These are phyloP conservation scores for Kentomonas sorsogonicus DNA, from an alignment of 208 protist genomes.

Conservation along the genomic window DNA sequence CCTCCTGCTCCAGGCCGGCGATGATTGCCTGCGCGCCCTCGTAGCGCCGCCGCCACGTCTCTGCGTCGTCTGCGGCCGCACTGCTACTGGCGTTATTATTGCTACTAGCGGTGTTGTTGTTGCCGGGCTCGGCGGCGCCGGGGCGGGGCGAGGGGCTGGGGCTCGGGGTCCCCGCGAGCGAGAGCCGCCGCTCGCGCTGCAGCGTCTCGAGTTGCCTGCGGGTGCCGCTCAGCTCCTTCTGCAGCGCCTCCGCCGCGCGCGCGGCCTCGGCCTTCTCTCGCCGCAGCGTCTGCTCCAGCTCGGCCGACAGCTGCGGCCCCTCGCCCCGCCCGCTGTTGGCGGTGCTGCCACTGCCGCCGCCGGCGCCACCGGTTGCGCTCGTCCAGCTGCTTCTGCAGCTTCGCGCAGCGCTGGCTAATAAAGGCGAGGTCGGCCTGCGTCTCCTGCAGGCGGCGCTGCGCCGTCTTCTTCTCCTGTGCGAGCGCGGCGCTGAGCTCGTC, in stretches of 20 bases:
- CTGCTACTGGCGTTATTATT: not conserved
- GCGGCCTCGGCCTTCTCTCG: not conserved
- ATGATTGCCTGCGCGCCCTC: conserved; percentile 7
- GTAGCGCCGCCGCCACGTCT: conserved; percentile 1
- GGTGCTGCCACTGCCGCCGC: not conserved
- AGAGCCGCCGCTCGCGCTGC: too few relatives aligned
- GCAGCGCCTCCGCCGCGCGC: too few relatives aligned
- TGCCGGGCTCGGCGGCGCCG: conserved; percentile 2
- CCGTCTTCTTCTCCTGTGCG: conserved; percentile 23
- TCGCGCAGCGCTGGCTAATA: conserved; percentile 17
- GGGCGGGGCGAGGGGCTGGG: too few relatives aligned
- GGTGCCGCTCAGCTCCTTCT: too few relatives aligned
- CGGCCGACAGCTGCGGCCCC: not conserved
- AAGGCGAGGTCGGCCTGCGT: conserved; percentile 31
- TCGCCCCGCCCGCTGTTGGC: not conserved
- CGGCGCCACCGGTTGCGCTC: not conserved
- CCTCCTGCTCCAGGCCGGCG: conserved; percentile 18
- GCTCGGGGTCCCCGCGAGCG: too few relatives aligned
- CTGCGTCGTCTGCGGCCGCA: not conserved
- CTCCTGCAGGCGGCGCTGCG: conserved; percentile 21
- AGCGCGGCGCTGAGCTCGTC: conserved; percentile 22
- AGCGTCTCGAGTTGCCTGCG: too few relatives aligned
- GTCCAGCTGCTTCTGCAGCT: conserved; percentile 11
- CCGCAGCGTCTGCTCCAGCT: not conserved
- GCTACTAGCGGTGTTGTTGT: not conserved